Percentiles rank a stretch among this genome's conserved stretches.
Conservation (phyloP, 1,284 basidiomycete genomes). For the Moesziomyces parantarcticus region DNA sequence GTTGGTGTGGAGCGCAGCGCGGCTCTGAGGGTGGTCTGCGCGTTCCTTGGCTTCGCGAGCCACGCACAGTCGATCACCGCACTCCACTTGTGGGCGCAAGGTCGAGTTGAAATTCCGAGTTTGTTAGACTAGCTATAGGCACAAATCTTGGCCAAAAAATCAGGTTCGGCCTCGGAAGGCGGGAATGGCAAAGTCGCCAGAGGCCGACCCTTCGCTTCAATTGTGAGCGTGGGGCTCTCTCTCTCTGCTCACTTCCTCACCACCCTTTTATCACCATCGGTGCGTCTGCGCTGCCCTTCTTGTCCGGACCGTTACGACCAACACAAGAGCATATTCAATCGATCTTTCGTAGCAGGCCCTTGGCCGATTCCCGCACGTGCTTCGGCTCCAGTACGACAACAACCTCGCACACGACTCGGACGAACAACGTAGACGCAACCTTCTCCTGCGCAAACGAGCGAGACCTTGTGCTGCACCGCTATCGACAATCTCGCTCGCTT, state of each 20-base stretch:
- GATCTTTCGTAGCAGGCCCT: too few relatives aligned
- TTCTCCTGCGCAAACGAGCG: too few relatives aligned
- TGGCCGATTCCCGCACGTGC: too few relatives aligned
- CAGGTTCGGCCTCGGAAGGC: background rate
- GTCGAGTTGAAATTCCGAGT: background rate
- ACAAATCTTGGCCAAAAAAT: background rate
- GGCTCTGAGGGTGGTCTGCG: conserved; percentile 23
- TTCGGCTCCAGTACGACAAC: too few relatives aligned
- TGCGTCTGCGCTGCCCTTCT: too few relatives aligned
- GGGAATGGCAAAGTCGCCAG: background rate
- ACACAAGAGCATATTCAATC: too few relatives aligned
- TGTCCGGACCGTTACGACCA: too few relatives aligned
- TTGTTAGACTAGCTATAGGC: background rate
- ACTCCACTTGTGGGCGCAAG: conserved; percentile 5
- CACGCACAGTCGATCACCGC: conserved; percentile 20
- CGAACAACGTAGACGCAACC: too few relatives aligned
- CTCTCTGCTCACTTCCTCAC: background rate
- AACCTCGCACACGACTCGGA: too few relatives aligned
- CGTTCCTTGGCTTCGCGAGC: conserved; percentile 13
- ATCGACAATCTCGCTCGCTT: too few relatives aligned
- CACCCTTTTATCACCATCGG: background rate
- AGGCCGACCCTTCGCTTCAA: background rate
- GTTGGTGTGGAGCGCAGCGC: conserved; percentile 13
- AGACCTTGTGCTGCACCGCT: too few relatives aligned
- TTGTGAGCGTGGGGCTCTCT: too few relatives aligned